A percentile compares a stretch with the other conserved stretches of the same genome.
Conservation (phyloP, 1,284 basidiomycete species). For the Schizophyllum amplum region DNA sequence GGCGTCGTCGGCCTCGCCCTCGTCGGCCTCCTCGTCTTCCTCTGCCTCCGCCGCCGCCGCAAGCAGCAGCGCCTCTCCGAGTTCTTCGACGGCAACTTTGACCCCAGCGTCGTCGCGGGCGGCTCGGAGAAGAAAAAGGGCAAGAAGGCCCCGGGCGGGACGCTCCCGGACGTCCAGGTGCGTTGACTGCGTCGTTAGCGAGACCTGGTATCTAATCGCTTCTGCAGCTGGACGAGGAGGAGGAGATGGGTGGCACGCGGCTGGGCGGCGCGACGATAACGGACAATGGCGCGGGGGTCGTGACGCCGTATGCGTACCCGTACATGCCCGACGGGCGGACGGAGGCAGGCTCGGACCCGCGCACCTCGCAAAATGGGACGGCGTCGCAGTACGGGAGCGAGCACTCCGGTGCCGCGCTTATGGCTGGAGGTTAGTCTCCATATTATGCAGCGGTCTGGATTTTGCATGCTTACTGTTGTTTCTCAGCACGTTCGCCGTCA, state of each 20-base stretch:
- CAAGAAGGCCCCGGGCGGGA: neutral
- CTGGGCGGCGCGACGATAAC: neutral
- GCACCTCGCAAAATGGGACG: no score
- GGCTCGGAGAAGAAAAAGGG: neutral
- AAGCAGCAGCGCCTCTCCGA: neutral
- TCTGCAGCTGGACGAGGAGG: slow-evolving; percentile 13
- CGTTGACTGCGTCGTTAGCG: neutral
- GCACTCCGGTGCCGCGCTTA: neutral
- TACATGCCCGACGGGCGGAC: slow-evolving; percentile 2
- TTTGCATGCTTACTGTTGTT: neutral
- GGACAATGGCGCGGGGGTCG: slow-evolving; percentile 9
- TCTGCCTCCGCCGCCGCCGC: neutral
- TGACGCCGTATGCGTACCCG: slow-evolving; percentile 13
- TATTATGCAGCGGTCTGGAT: neutral
- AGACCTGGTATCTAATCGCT: slow-evolving; percentile 14
- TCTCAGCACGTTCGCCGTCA: neutral
- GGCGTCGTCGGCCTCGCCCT: slow-evolving; percentile 14
- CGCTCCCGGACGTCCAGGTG: neutral
- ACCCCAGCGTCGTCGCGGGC: slow-evolving; percentile 12
- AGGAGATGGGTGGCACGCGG: slow-evolving; percentile 13
- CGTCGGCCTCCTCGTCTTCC: neutral
- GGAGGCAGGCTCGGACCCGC: no score
- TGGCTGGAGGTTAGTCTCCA: neutral
- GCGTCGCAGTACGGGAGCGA: neutral
- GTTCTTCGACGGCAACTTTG: slow-evolving; percentile 11